Evolutionary conservation across 345 rosid species (phyloP).

Genomic region (Heritiera fomes): DNA sequence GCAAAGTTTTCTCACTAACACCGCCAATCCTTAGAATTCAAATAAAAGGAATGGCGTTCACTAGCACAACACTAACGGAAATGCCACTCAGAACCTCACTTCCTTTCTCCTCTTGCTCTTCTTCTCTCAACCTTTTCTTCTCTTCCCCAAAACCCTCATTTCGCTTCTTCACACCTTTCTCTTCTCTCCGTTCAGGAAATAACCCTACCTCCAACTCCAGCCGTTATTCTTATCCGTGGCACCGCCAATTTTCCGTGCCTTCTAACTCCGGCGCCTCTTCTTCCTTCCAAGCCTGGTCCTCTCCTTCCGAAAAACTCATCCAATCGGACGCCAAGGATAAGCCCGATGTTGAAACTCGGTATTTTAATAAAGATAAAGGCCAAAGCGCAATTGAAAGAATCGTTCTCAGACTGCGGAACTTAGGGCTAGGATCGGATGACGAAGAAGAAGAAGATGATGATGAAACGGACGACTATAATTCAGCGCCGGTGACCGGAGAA

Average conservation of each 20-base stretch:
- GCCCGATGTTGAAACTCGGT: conserved; percentile 29
- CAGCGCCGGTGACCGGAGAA: conserved; percentile 58
- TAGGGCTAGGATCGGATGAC: conserved; percentile 73
- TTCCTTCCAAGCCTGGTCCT: conserved; percentile 42
- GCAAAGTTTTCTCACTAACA: neutral
- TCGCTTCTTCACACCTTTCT: conserved; percentile 36
- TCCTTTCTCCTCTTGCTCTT: conserved; percentile 48
- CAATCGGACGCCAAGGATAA: conserved; percentile 25
- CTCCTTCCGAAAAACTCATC: conserved; percentile 19
- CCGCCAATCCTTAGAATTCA: neutral
- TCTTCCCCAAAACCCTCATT: conserved; percentile 41
- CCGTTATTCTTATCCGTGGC: conserved; percentile 23
- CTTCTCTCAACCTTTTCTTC: conserved; percentile 41
- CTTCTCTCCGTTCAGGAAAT: conserved; percentile 40
- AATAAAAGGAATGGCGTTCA: conserved; percentile 45
- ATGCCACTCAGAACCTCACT: conserved; percentile 61
- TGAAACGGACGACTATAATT: conserved; percentile 27
- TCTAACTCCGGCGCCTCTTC: conserved; percentile 42
- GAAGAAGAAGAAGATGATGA: conserved; percentile 53
- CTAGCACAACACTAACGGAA: conserved; percentile 62
- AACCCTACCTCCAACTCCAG: conserved; percentile 29
- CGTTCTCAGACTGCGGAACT: conserved; percentile 76
- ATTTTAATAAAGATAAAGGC: conserved; percentile 45
- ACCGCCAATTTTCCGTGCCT: conserved; percentile 45
- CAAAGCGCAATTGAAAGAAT: conserved; percentile 79